Evolutionary conservation across 148 eudicot genomes (phyloP), one percentile per base, ranked within the genome.

Genomic region (Talinum fruticosum): DNA sequence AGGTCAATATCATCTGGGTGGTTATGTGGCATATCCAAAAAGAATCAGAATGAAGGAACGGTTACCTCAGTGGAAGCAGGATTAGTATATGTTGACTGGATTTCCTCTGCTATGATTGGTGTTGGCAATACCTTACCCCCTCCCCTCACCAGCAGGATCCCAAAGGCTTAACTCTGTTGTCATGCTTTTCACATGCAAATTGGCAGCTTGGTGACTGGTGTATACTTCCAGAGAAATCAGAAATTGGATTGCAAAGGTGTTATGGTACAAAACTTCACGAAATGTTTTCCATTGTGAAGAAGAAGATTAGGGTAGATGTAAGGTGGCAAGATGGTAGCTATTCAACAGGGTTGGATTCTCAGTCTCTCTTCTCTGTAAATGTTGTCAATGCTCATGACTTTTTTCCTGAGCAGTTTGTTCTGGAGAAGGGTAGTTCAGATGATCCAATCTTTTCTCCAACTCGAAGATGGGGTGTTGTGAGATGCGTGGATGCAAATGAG

Each of bases 141-240:
- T 75, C 97, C 99, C 82, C 87, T 5, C 32, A 72, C 73, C 37
- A 79, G 80, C 97, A 87, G 67, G 83, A 87, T 74, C 83, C 86
- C 7, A 87, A 89, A 80, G 80, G 85, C 66, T 78, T 93, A 83
- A 89, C 89, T 59, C 19, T 85, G 62, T 74, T 96, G 80, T 84
- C 93, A 8, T 88, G 87, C 79, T 89, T 86, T 80, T 65, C 89
- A 30, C 90, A 89, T 76, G 87, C 89, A 74, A 90, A 85, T 73
- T 96, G 98, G 98, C 99, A 93, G 81, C 91, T 91, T 78, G 98
- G 99, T 73, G 99, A 96, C 77, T 90, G 94, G 91, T 96, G 99
- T 75, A 83, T 86, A 29, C 85, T 89, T 75, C 84, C 87, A 23
- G 70, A 62, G 36, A 77, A 76, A 33, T 71, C 79, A 32, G 86